Percentiles rank a stretch among this genome's conserved stretches.
phyloP scores from a whole-genome alignment of 352 stramenopile species.

The Pythium sukuiense region DNA sequence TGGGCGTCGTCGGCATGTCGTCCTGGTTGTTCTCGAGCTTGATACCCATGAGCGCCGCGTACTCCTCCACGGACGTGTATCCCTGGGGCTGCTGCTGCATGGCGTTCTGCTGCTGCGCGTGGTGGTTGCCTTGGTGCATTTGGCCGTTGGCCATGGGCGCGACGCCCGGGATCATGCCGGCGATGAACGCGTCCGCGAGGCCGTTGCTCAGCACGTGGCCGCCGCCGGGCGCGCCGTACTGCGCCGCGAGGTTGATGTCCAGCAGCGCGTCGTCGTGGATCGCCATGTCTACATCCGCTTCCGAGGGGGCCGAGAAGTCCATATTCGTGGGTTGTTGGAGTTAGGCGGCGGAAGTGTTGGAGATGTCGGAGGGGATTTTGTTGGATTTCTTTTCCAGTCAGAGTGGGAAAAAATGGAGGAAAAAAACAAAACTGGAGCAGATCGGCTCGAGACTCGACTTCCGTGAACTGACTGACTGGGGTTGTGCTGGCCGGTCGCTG shows the following conservation, averaged over 20 bases:
- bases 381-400: constrained; percentile 10
- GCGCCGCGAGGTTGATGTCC: constrained; percentile 43
- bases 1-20: constrained; percentile 31
- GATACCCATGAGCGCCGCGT: constrained; percentile 81
- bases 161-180: constrained; percentile 44
- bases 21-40: constrained; percentile 67
- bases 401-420: constrained; percentile 5
- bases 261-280: constrained; percentile 72
- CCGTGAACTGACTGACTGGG: constrained; percentile 20
- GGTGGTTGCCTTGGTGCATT: constrained; percentile 13
- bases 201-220: constrained; percentile 25
- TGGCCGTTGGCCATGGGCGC: constrained; percentile 19
- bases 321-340: constrained; percentile 29
- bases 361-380: not conserved
- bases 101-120: constrained; percentile 26
- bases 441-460: constrained; percentile 10
- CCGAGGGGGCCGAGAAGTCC: constrained; percentile 54
- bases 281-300: constrained; percentile 70
- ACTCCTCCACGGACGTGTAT: constrained; percentile 69
- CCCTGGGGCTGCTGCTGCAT: constrained; percentile 26
- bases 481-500: constrained; percentile 2
- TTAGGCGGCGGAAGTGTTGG: not conserved
- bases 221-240: constrained; percentile 31
- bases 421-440: not conserved
- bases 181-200: constrained; percentile 51